A percentile compares a stretch with the other conserved stretches of the same genome.
Evolutionary conservation across 164 flowering plant genomes (phyloP).

Genomic region (Hamamelis virginiana): DNA sequence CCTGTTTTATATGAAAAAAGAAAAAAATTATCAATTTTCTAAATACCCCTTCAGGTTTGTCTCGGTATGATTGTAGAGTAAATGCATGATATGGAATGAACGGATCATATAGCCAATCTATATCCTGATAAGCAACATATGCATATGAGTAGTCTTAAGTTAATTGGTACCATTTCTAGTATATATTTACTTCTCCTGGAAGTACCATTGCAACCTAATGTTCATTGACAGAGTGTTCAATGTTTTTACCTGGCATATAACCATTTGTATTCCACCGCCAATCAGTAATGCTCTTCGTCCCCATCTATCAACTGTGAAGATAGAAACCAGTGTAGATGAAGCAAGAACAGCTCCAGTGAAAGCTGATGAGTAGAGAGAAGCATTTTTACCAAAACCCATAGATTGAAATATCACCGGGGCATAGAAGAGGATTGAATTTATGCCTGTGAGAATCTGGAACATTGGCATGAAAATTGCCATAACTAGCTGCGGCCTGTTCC

Average conservation of each 20-base stretch:
- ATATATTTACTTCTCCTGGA: too few species aligned
- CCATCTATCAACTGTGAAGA: conserved; percentile 69
- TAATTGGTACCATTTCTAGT: too few species aligned
- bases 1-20: conserved; percentile 38
- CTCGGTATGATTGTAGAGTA: too few species aligned
- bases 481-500: conserved; percentile 81
- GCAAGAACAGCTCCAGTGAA: conserved; percentile 85
- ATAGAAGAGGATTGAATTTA: conserved; percentile 82
- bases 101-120: too few species aligned
- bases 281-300: conserved; percentile 79
- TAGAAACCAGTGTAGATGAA: conserved; percentile 71
- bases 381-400: conserved; percentile 76
- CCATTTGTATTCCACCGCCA: conserved; percentile 83
- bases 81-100: too few species aligned
- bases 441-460: conserved; percentile 88
- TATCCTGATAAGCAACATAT: too few species aligned
- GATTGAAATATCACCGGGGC: conserved; percentile 89
- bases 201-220: too few species aligned
- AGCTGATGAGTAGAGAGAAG: conserved; percentile 85
- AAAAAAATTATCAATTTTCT: background rate
- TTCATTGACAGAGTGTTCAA: background rate
- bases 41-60: too few species aligned
- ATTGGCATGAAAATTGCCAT: conserved; percentile 88
- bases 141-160: too few species aligned
- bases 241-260: conserved; percentile 64